Evolutionary conservation across 2,329 filamentous ascomycete genomes (phyloP), one percentile per base, ranked within the genome.

Genomic region (Diaporthe citriasiana): DNA sequence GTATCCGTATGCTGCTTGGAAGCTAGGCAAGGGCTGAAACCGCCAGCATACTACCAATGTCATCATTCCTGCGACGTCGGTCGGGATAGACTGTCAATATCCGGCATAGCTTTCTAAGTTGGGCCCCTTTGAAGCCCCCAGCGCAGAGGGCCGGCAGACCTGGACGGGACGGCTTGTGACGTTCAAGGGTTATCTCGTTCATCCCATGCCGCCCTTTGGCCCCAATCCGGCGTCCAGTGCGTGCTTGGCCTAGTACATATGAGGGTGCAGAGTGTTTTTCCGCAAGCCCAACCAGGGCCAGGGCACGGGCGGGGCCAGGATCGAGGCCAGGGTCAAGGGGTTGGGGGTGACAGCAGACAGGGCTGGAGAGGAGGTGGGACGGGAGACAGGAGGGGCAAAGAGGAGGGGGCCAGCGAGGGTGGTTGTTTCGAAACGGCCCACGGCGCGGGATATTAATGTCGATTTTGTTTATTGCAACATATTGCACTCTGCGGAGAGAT

Each of bases 291-390:
- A 10, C 35, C 56, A 40, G 56, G 56, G 51, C 25, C 51, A 19
- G 51, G 51, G 53, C 51, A 13, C 33, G 30, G 53, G 10, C 53
- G 6, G 12, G 53, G 56, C 13, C 56, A 22, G 33, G 38, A 0
- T 8, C 38, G 9, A 8, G 6, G 40, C 22, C 45, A 35, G 30
- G 60, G 42, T 17, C 45, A 50, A 33, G 60, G 60, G 45, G 17
- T 1, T 19, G 27, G 35, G 15, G 35, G 22, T 60, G 57, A 60
- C 57, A 66, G 42, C 60, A 25, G 30, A 25, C 60, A 66, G 60
- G 60, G 60, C 60, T 66, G 60, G 60, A 66, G 60, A 66, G 60
- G 60, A 47, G 59, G 40, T 30, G 59, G 38, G 25, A 22, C 17
- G 9, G n/a, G 56, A 59, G 56, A 40, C 35, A 27, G 25, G 38